Conservation (phyloP, 805 yeast genomes). For the Clavispora asparagi region DNA sequence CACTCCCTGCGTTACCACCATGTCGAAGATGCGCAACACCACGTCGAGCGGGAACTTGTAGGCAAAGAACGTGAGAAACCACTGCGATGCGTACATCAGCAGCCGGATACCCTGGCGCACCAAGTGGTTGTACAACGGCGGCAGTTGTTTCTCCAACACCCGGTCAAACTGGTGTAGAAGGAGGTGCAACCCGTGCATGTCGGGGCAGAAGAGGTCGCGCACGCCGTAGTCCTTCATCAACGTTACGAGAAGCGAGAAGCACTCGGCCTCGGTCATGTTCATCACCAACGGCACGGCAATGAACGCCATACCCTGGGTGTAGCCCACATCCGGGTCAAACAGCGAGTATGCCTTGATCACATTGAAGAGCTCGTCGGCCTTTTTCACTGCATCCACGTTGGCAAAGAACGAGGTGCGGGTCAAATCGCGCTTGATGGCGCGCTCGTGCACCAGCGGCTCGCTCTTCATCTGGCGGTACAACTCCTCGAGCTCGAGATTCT, state of each 20-base stretch:
- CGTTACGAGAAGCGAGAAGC: constrained; percentile 74
- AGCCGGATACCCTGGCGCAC: constrained; percentile 82
- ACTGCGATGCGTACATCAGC: constrained; percentile 95
- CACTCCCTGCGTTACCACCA: constrained; percentile 84
- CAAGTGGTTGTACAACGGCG: constrained; percentile 69
- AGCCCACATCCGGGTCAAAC: constrained; percentile 90
- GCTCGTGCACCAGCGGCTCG: constrained; percentile 58
- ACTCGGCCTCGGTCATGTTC: constrained; percentile 77
- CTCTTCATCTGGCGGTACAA: constrained; percentile 48
- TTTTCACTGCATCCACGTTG: constrained; percentile 46
- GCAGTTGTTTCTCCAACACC: constrained; percentile 69
- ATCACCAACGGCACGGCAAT: constrained; percentile 78
- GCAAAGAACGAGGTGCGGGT: constrained; percentile 81
- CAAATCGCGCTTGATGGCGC: constrained; percentile 74
- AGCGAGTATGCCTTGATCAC: constrained; percentile 81
- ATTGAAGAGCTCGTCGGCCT: constrained; percentile 59
- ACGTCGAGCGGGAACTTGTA: constrained; percentile 89
- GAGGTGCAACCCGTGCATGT: constrained; percentile 89
- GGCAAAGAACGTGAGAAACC: constrained; percentile 94
- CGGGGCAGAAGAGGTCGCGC: constrained; percentile 73
- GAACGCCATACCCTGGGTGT: constrained; percentile 98
- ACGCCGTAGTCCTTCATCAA: constrained; percentile 84
- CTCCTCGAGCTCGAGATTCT: constrained; percentile 58
- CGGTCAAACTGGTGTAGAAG: constrained; percentile 88
- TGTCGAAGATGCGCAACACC: constrained; percentile 82